Evolutionary conservation across 441 rosid species (phyloP).

Genomic region (Heliophila coronopifolia): DNA sequence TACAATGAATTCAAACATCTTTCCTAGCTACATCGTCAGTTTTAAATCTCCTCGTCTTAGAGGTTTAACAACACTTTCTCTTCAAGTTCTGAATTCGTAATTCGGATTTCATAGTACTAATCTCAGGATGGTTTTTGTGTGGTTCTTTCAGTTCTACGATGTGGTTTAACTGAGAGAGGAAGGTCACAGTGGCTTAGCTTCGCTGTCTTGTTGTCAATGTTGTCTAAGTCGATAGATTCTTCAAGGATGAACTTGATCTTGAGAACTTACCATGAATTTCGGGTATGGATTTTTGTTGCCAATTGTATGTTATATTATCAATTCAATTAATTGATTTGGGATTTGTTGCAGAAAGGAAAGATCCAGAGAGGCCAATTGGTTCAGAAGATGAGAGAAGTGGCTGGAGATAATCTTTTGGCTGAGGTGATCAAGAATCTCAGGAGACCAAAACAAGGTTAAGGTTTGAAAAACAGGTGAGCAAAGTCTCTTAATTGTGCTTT

Average conservation of each 20-base stretch:
- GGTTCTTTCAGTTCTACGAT: slow-evolving; percentile 11
- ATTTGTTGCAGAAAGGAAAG: slow-evolving; percentile 31
- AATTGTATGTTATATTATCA: neutral
- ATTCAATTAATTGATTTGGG: neutral
- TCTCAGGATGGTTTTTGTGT: neutral
- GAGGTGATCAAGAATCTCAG: slow-evolving; percentile 24
- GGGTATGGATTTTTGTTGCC: slow-evolving; percentile 16
- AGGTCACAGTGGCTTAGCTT: slow-evolving; percentile 32
- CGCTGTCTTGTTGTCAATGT: slow-evolving; percentile 16
- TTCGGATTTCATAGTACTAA: neutral
- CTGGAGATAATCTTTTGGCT: slow-evolving; percentile 34
- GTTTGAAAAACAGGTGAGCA: slow-evolving; percentile 8
- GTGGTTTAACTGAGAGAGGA: slow-evolving; percentile 11
- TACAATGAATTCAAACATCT: slow-evolving; percentile 42
- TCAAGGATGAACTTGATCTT: slow-evolving; percentile 28
- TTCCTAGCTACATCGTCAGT: slow-evolving; percentile 36
- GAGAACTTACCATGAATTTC: slow-evolving; percentile 24
- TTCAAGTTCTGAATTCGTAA: neutral
- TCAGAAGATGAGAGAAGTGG: slow-evolving; percentile 28
- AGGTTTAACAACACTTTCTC: slow-evolving; percentile 22
- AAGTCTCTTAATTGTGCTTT: no score
- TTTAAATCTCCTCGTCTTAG: slow-evolving; percentile 31
- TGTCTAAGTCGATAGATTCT: slow-evolving; percentile 30
- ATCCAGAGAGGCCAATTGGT: slow-evolving; percentile 27
- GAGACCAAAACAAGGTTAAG: slow-evolving; percentile 23